Evolutionary conservation across 1,284 basidiomycete genomes (phyloP), one percentile per base, ranked within the genome.

Genomic region (Wolfiporia cocos): DNA sequence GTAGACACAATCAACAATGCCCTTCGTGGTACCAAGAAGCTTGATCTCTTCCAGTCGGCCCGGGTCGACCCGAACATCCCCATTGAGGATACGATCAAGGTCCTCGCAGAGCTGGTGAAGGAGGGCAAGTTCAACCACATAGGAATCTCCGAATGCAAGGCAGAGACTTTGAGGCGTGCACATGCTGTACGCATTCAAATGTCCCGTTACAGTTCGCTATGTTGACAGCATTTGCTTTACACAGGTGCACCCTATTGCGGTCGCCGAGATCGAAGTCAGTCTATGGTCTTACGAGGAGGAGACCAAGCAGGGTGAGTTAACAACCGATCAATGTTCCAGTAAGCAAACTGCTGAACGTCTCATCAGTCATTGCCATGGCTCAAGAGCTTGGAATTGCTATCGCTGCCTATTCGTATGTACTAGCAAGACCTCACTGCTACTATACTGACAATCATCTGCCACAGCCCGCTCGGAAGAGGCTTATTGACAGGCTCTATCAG

Each of bases 261-360:
- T 64, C 4, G 69, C 73, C 29, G 76, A 78, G 54, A 73, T 75
- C 42, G 74, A 78, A 54, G 63, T 76, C 29, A 73, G 71, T 36
- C 64, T 71, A 5, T 76, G 71, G 67, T 60, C 65, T 0, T 70
- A 69, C 42, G 70, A 72, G 37, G 59, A 70, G 28, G 71, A 74
- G 49, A 63, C 62, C 1, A 62, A 61, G 51, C 64, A 66, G 46
- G 65, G 67, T 66, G 17, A 4, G 48, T 20, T 2, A 17, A 5
- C 7, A 19, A n/a, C n/a, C n/a, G n/a, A n/a, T n/a, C n/a, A n/a
- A n/a, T n/a, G n/a, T n/a, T n/a, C n/a, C n/a, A n/a, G n/a, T n/a
- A n/a, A n/a, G n/a, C n/a, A n/a, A n/a, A n/a, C n/a, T 21, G n/a
- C 5, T 36, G 19, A 23, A 19, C 3, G 12, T 29, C 14, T 18